Evolutionary conservation across 2,329 filamentous ascomycete genomes (phyloP), one percentile per base, ranked within the genome.

Genomic region (Pseudogymnoascus destructans): DNA sequence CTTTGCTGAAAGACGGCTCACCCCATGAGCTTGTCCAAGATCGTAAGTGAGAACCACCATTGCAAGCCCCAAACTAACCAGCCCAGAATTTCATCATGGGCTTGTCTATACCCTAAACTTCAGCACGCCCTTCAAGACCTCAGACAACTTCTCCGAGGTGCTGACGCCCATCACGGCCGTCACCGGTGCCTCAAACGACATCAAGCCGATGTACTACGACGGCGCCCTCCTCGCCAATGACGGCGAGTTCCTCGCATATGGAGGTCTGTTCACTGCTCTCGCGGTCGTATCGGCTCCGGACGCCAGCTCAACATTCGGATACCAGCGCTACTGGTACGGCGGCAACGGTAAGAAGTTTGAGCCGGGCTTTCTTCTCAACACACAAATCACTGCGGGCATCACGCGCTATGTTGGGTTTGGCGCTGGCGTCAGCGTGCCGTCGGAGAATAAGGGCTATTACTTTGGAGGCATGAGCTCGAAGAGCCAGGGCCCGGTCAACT

Each of bases 381-480:
- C 66, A 2, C 8, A 30, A 0, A 72, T 85, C 1, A 68, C 75
- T 1, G 62, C 70, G 3, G 69, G 65, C 5, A 67, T 85, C 4
- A 86, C 79, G 17, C 74, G 79, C 55, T 87, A 85, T 64, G 64
- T 88, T 19, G 79, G 83, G 0, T 81, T 79, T 62, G 85, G 86
- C 15, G 85, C 78, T 1, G 78, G 76, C 0, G 82, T 76, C 9
- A 86, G 74, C 42, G 81, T 79, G 0, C 84, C 85, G 0, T 87
- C 84, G 0, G 85, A 89, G 68, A 84, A 87, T 62, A 76, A 82
- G 63, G 84, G 82, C 0, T 89, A 81, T 73, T 88, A 88, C 64
- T 86, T 89, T 62, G 80, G 81, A 0, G 86, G 86, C 0, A 71
- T 85, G 68, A 77, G 73, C 11, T 75, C 80, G 0, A 68, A 73